Base-by-base conservation (phyloP, 306 rosid genomes). In the Fragaria nilgerrensis region DNA sequence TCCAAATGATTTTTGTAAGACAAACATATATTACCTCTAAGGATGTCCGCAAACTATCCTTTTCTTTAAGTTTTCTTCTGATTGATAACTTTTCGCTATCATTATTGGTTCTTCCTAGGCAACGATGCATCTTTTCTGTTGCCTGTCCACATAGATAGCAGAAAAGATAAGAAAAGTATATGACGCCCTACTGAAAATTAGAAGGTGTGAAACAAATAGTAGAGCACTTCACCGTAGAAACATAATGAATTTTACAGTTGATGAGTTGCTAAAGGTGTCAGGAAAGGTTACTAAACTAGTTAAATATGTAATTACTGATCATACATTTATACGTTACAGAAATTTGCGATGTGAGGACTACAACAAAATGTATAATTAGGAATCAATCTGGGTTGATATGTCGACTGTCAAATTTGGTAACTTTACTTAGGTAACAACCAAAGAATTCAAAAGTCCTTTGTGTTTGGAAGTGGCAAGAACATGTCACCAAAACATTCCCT, bases 61-160 rank as follows among this genome's bases (percentile, higher is more conserved):
- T 49, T 83, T 39, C 87, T n/a, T 55, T 55, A 9, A n/a, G 7
- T 20, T 55, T n/a, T 55, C 62, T 55, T n/a, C 29, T 55, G 13
- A 55, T 78, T 39, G 86, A 74, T 69, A 55, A n/a, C 80, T 85
- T 78, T 41, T 71, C 78, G 76, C 78, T 65, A 74, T 84, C 90
- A 64, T 84, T 81, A 71, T 79, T 81, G 77, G 75, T 74, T 78
- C 80, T 77, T 80, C 63, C 83, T 84, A 77, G 81, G 83, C 77
- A 76, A 81, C 88, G 85, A 77, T 80, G 90, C 97, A 90, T 90
- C 85, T 89, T 90, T 80, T 55, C 81, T 85, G 82, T 55, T 68
- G 82, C 89, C 87, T 89, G 84, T 80, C 76, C 81, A 79, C 48
- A 19, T 65, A 44, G 52, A 64, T 55, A 79, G 52, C 70, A 61